Base-by-base conservation (phyloP, 352 stramenopile species). In the Globisporangium mamillatum region DNA sequence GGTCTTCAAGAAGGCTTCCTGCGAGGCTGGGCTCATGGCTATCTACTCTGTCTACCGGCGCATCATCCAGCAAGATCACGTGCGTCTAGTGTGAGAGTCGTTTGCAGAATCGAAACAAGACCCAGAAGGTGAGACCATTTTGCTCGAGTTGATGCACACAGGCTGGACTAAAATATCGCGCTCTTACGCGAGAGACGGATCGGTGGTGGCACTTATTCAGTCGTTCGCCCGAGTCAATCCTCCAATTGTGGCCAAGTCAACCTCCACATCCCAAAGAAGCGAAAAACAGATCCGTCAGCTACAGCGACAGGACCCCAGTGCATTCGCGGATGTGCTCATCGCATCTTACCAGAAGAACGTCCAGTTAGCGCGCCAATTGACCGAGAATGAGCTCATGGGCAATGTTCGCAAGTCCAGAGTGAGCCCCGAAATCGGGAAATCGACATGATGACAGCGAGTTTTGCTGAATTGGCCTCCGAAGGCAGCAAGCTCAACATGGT, bases 321-420 rank as follows among this genome's bases (percentile, higher is more conserved):
- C 75, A 8, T 63, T 81, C 6, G 79, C 70, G 3, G 70, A 81
- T 32, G 67, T 72, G 60, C 56, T 78, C 12, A 71, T 81, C 48
- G 62, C 72, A 20, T 71, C 69, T 4, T 78, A 78, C 4, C 64
- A 79, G 22, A 67, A 77, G n/a, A 68, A 64, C 34, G 68, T 65
- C 2, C 75, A 70, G 55, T 75, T 62, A 55, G 71, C 76, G 24
- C 75, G 68, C 54, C 75, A 81, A 60, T 65, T 56, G 2, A 70
- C 79, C 4, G 75, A 79, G 55, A 81, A 81, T 32, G 48, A 79
- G 1, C 44, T 81, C 38, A 65, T 65, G 60, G 38, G 44, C 38
- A n/a, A 44, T 18, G 7, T 48, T 20, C 16, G 29, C 36, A 62
- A 32, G 29, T 5, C 14, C 6, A 52, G 4, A 52, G 44, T 12